These are phyloP conservation scores for Trifolium fragiferum DNA, from an alignment of 306 rosid genomes.

Conservation along the genomic window DNA sequence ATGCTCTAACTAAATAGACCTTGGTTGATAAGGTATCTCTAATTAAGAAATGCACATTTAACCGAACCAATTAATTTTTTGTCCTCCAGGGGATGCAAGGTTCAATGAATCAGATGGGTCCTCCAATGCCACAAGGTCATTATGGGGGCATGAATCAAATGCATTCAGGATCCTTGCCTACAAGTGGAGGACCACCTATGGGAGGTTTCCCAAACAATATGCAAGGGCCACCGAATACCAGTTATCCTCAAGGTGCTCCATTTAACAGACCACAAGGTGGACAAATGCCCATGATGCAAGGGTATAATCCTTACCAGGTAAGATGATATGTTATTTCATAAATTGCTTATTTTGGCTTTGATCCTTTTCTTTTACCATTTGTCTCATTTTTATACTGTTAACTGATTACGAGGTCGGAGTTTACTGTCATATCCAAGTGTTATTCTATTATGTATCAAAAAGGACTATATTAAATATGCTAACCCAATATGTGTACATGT, in stretches of 20 bases:
- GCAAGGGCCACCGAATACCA: constrained; percentile 82
- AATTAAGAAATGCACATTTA: constrained; percentile 24
- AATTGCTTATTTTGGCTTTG: constrained; percentile 26
- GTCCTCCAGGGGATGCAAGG: constrained; percentile 87
- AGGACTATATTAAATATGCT: not conserved
- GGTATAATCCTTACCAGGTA: constrained; percentile 97
- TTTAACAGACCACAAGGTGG: constrained; percentile 85
- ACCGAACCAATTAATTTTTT: constrained; percentile 26
- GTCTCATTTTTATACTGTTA: not conserved
- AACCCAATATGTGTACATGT: not conserved
- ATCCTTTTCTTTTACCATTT: constrained; percentile 14
- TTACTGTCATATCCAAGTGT: not conserved
- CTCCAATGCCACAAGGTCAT: constrained; percentile 81
- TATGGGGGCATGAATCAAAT: constrained; percentile 90
- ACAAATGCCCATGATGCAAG: constrained; percentile 90
- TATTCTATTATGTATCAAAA: not conserved
- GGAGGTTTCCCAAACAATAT: constrained; percentile 79
- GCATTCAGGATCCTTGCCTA: constrained; percentile 81
- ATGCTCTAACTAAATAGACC: constrained; percentile 6
- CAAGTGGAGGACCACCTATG: constrained; percentile 69
- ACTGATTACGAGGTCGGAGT: not conserved
- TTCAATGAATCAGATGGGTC: constrained; percentile 81
- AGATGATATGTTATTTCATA: constrained; percentile 35
- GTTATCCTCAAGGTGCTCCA: constrained; percentile 77
- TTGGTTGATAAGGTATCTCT: constrained; percentile 30